Base-by-base conservation (phyloP, 2,329 filamentous ascomycete species). In the Lomentospora prolificans region DNA sequence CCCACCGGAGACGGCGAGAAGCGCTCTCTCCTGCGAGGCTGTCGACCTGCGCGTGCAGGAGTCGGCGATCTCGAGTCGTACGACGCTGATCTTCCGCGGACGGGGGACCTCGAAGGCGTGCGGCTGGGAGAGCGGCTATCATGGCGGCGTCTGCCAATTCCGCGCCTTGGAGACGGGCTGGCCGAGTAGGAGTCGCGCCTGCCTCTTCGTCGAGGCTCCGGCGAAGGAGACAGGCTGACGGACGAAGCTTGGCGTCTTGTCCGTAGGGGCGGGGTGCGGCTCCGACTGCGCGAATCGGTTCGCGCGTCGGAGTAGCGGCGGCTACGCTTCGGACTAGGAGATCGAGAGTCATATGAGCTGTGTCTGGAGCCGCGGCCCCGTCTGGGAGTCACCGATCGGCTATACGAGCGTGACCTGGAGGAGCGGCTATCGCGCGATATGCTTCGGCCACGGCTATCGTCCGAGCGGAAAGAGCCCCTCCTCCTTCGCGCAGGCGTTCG, bases 221-320 rank as follows among this genome's bases (percentile, higher is more conserved):
- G 56, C 25, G 56, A 55, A 24, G 51, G 28, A 6, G 57, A 56
- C 28, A 61, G 25, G 27, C 48, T 52, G 50, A 61, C 24, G 61
- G 64, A 5, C 64, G 61, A 6, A 57, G 60, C 39, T 58, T 62
- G 46, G 56, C 33, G 46, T 56, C 12, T 60, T 59, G 36, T 62
- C 60, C 51, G 62, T 17, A 46, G 59, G 4, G 62, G 60, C 3
- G 51, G 58, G 4, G 61, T 61, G 27, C 68, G 66, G 2, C 75
- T 78, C 10, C 66, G 66, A 3, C 73, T 75, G 31, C 70, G 70
- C 9, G 74, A 73, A 36, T 67, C 67, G 1, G 75, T 75, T 12
- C 66, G 50, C 50, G 50, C 25, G n/a, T 22, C 50, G 10, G 53
- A 55, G 44, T 55, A 55, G 5, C 53, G 39, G 3, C 59, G 56